Base-by-base conservation (phyloP, 768 basidiomycete genomes). In the Lyophyllum decastes region DNA sequence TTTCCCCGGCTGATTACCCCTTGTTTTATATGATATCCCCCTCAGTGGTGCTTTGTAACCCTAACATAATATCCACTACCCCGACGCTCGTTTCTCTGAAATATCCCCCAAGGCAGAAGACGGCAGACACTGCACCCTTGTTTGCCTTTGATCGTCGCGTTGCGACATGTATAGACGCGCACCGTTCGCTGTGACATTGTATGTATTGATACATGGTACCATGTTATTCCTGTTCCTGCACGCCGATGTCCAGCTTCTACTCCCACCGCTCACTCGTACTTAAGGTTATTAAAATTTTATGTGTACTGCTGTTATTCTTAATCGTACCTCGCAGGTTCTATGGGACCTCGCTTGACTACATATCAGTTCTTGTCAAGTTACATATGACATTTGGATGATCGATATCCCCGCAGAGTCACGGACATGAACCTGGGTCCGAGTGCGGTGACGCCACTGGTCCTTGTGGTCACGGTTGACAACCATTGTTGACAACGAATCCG, bases 31-130 rank as follows among this genome's bases (percentile, higher is more conserved):
- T 14, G 17, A 46, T 62, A 57, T 24, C 41, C 44, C 46, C 43
- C 26, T 44, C 54, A 55, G 19, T 33, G 58, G 51, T 51, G 35
- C 41, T 49, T 52, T 49, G 53, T 57, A 52, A 51, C 48, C 55
- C 51, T 54, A 60, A 60, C 51, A 19, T 50, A 50, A 61, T 57
- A n/a, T 21, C 26, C 38, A 25, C 54, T 53, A 59, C 33, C 9
- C 51, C 58, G 46, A 59, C 49, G 11, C 24, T 54, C 58, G 3
- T 48, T 51, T 22, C 24, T 38, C 24, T 21, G 30, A 19, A 9
- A 22, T 54, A 27, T 44, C 41, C 4, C 52, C 30, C 52, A n/a
- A n/a, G 47, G 26, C 27, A 30, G 46, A 30, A 27, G 27, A 54
- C 41, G 10, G 49, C 49, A 38, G 21, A 51, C 52, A 34, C 44